Evolutionary conservation across 2,329 filamentous ascomycete genomes (phyloP).

Genomic region (Fusarium torreyae): DNA sequence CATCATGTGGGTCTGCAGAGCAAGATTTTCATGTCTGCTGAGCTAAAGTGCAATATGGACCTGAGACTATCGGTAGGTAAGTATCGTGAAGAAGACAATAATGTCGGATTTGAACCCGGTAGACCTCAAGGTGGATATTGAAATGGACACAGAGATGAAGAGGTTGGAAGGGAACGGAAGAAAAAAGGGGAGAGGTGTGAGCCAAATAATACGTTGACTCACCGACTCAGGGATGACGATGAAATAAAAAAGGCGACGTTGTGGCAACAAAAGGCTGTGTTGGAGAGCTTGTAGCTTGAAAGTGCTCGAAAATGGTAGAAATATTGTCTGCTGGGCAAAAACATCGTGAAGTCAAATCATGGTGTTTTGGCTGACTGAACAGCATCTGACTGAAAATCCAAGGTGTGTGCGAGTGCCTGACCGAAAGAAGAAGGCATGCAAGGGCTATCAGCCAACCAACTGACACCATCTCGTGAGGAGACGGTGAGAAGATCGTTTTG

Average conservation of each 20-base stretch:
- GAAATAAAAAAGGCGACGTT: conserved; percentile 9
- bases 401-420: conserved; percentile 10
- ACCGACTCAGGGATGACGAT: conserved; percentile 19
- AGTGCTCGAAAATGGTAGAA: not conserved
- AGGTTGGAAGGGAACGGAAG: conserved; percentile 31
- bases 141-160: conserved; percentile 35
- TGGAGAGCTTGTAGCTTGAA: not conserved
- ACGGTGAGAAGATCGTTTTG: conserved; percentile 36
- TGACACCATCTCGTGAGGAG: conserved; percentile 31
- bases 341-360: conserved; percentile 32
- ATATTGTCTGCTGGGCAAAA: conserved; percentile 8
- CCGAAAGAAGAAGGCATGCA: conserved; percentile 42
- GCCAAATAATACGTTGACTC: conserved; percentile 18
- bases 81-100: conserved; percentile 29
- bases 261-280: conserved; percentile 1
- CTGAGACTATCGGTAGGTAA: conserved; percentile 3
- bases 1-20: conserved; percentile 13
- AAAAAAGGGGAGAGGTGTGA: conserved; percentile 23
- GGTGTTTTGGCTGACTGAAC: conserved; percentile 30
- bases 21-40: conserved; percentile 48
- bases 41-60: conserved; percentile 28
- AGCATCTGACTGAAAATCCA: conserved; percentile 6
- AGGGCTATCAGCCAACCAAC: conserved; percentile 41
- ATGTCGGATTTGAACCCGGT: conserved; percentile 37
- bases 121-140: conserved; percentile 32